Conservation (phyloP, 129 eudicot species). For the Kitagawia praeruptora region DNA sequence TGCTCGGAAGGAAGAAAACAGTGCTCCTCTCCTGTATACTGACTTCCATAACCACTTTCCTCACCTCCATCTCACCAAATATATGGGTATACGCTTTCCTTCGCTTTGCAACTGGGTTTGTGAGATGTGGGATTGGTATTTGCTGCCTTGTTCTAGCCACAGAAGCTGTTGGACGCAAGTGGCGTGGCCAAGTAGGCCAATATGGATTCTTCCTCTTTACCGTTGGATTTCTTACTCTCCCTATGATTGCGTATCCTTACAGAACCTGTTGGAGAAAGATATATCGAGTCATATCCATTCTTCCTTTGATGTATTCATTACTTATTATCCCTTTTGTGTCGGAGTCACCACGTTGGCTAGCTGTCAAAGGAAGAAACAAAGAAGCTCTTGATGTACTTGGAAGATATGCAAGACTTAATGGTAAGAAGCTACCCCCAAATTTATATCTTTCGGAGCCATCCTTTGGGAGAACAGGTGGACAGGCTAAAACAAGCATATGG, state of each 20-base stretch:
- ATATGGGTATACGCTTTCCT: slow-evolving; percentile 32
- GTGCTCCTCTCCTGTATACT: slow-evolving; percentile 35
- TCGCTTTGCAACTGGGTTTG: slow-evolving; percentile 29
- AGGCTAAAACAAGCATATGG: slow-evolving; percentile 12
- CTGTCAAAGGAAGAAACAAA: slow-evolving; percentile 23
- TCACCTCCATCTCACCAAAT: slow-evolving; percentile 34
- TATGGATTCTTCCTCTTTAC: slow-evolving; percentile 46
- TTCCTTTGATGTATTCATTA: slow-evolving; percentile 26
- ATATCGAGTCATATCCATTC: slow-evolving; percentile 20
- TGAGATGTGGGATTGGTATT: slow-evolving; percentile 31
- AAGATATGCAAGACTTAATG: slow-evolving; percentile 4
- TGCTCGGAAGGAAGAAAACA: slow-evolving; percentile 34
- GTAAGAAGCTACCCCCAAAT: slow-evolving; percentile 1
- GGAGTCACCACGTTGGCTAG: slow-evolving; percentile 47
- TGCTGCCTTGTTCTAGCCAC: slow-evolving; percentile 35
- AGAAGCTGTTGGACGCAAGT: slow-evolving; percentile 30
- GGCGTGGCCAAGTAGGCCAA: slow-evolving; percentile 44
- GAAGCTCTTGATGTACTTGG: slow-evolving; percentile 19
- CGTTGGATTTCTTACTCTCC: slow-evolving; percentile 33
- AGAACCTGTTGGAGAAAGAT: slow-evolving; percentile 34
- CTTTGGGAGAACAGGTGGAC: background rate
- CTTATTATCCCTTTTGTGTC: slow-evolving; percentile 22
- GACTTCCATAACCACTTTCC: slow-evolving; percentile 22
- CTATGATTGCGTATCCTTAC: slow-evolving; percentile 30
- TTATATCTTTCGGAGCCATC: slow-evolving; percentile 18